Base-by-base conservation (phyloP, 305 asterid species). In the Fraxinus floribunda region DNA sequence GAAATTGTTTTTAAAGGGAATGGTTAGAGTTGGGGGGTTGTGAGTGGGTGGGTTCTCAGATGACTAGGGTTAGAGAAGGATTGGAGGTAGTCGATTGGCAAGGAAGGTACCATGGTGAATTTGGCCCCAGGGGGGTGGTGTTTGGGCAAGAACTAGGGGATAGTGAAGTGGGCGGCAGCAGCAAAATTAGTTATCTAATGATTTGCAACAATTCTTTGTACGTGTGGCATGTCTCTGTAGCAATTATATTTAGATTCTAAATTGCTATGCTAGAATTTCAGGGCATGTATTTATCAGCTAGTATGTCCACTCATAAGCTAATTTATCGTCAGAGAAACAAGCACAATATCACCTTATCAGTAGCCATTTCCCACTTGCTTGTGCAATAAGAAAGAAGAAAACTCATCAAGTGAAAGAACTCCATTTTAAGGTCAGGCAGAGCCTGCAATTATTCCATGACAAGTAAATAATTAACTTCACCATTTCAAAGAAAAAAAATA, bases 361-460 rank as follows among this genome's bases (percentile, higher is more conserved):
- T 87, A 82, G 94, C 88, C 70, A 83, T 89, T 66, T 89, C 93
- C 99, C 99, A 96, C 83, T 93, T 93, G 97, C 90, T 90, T 52
- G 97, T 91, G 91, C 98, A 92, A 86, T 94, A 95, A 70, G 98
- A 91, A 74, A 96, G 99, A 85, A 96, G 92, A 87, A 93, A 96
- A 83, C 99, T 91, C 92, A 90, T 91, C 89, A 96, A 88, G 91
- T 96, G 99, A 88, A 96, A 96, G 83, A 96, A 88, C 93, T 96
- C 99, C 98, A 96, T 96, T 88, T 94, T 93, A 83, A 94, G 91
- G 91, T 96, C 99, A 70, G 95, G 97, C 83, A 91, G 93, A 55
- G 98, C 98, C 99, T 96, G 94, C 79, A 84, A 84, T 83, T 77
- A 80, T 78, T 88, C 60, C 20, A 75, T 60, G 83, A 81, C 46